Conservation (phyloP, 2,329 filamentous ascomycete species). For the Exophiala sp. region DNA sequence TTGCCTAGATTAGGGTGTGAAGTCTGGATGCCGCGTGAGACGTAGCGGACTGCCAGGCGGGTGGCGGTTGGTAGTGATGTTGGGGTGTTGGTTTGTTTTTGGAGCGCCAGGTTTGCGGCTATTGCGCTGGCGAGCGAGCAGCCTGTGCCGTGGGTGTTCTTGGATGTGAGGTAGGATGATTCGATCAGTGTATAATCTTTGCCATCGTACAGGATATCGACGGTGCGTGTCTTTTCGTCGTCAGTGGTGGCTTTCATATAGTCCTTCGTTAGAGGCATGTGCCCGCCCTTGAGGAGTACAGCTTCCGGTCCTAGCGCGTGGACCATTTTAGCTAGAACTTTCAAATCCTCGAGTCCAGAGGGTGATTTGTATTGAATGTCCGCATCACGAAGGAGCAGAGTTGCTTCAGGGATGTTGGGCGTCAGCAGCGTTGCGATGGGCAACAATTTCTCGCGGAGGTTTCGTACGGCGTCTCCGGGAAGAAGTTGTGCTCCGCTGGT, state of each 20-base stretch:
- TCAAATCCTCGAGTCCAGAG: slow-evolving; percentile 60
- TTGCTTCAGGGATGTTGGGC: slow-evolving; percentile 49
- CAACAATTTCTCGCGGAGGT: slow-evolving; percentile 39
- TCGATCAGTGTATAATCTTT: slow-evolving; percentile 60
- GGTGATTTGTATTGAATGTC: slow-evolving; percentile 29
- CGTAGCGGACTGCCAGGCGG: slow-evolving; percentile 55
- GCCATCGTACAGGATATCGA: slow-evolving; percentile 71
- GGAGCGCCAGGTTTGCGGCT: slow-evolving; percentile 56
- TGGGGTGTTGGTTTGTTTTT: background rate
- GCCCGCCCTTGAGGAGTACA: slow-evolving; percentile 87
- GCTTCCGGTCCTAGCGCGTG: slow-evolving; percentile 68
- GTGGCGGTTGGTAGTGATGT: slow-evolving; percentile 40
- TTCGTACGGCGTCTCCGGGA: slow-evolving; percentile 41
- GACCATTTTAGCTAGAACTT: slow-evolving; percentile 64
- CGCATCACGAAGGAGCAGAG: slow-evolving; percentile 42
- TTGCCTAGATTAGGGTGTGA: slow-evolving; percentile 49
- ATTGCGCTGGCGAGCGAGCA: slow-evolving; percentile 83
- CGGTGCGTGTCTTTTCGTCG: slow-evolving; percentile 62
- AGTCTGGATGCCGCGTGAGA: slow-evolving; percentile 59
- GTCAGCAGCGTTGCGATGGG: slow-evolving; percentile 46
- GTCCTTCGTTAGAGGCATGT: slow-evolving; percentile 70
- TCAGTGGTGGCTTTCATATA: slow-evolving; percentile 56
- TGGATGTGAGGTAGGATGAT: slow-evolving; percentile 67
- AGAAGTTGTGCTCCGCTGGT: slow-evolving; percentile 48
- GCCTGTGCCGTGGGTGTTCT: slow-evolving; percentile 89